Conservation (phyloP, 306 rosid species). For the Trichosanthes cucumerina region DNA sequence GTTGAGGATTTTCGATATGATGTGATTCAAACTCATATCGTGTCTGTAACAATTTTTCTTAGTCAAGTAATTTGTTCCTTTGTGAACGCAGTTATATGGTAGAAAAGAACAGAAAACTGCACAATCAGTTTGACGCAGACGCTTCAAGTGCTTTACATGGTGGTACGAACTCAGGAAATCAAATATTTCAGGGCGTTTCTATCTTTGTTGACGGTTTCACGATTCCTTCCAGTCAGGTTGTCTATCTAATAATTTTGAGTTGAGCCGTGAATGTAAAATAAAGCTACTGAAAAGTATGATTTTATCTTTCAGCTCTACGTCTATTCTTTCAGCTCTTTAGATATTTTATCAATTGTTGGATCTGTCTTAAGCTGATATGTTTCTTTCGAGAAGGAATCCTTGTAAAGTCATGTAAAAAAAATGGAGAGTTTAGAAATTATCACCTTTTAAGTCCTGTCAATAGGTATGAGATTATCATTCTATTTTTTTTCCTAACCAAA, state of each 20-base stretch:
- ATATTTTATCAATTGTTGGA: background rate
- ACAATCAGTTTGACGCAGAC: conserved; percentile 51
- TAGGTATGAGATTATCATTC: too few species aligned
- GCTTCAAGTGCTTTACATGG: conserved; percentile 36
- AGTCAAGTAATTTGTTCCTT: background rate
- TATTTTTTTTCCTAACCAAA: too few species aligned
- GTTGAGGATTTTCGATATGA: background rate
- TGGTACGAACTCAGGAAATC: conserved; percentile 27
- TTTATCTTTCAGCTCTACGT: background rate
- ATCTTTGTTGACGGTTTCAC: conserved; percentile 93
- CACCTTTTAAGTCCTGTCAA: background rate
- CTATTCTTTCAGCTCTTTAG: background rate
- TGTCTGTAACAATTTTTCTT: background rate
- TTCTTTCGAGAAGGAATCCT: background rate
- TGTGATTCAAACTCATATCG: background rate
- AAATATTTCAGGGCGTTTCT: conserved; percentile 62
- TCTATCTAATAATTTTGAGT: background rate
- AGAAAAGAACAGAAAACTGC: conserved; percentile 65
- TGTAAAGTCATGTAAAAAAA: background rate
- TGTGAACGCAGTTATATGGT: conserved; percentile 57
- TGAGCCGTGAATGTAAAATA: background rate
- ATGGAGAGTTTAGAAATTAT: background rate
- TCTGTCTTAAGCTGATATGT: background rate
- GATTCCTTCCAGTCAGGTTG: conserved; percentile 75
- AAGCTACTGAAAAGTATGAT: background rate